Evolutionary conservation across 2,329 filamentous ascomycete species (phyloP).

Genomic region (Furcasterigmium sp.): DNA sequence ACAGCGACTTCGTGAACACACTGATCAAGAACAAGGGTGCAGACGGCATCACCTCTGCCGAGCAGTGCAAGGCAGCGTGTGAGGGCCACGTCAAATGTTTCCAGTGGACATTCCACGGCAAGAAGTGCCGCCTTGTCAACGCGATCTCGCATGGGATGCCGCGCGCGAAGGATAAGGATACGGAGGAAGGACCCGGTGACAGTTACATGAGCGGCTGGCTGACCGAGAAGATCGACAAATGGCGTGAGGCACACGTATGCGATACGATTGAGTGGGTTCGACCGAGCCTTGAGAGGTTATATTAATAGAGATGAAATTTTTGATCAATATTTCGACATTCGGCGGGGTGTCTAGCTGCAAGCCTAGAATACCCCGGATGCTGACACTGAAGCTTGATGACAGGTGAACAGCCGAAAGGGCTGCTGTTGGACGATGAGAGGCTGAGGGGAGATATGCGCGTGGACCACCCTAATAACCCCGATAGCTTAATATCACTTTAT

Average conservation of each 20-base stretch:
- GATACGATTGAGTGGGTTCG: conserved; percentile 13
- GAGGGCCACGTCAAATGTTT: conserved; percentile 12
- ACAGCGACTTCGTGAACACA: neutral
- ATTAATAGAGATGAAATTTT: neutral
- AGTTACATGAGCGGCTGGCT: conserved; percentile 16
- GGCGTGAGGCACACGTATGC: conserved; percentile 11
- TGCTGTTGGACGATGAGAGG: no score
- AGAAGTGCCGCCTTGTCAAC: conserved; percentile 13
- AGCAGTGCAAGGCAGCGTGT: conserved; percentile 14
- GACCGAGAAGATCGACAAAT: conserved; percentile 11
- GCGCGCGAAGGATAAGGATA: conserved; percentile 7
- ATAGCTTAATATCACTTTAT: neutral
- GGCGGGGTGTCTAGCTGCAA: no score
- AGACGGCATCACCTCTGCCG: conserved; percentile 5
- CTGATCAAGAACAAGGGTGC: conserved; percentile 2
- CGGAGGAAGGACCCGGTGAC: conserved; percentile 6
- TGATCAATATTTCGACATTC: no score
- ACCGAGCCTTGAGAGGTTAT: conserved; percentile 12
- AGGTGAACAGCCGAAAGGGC: no score
- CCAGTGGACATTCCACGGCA: conserved; percentile 15
- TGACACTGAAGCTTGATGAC: no score
- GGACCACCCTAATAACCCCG: no score
- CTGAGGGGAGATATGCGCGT: no score
- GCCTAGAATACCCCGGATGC: no score
- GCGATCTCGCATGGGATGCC: conserved; percentile 12